Evolutionary conservation across 2,329 filamentous ascomycete species (phyloP), one percentile per base, ranked within the genome.

Genomic region (Gnomoniopsis sp.): DNA sequence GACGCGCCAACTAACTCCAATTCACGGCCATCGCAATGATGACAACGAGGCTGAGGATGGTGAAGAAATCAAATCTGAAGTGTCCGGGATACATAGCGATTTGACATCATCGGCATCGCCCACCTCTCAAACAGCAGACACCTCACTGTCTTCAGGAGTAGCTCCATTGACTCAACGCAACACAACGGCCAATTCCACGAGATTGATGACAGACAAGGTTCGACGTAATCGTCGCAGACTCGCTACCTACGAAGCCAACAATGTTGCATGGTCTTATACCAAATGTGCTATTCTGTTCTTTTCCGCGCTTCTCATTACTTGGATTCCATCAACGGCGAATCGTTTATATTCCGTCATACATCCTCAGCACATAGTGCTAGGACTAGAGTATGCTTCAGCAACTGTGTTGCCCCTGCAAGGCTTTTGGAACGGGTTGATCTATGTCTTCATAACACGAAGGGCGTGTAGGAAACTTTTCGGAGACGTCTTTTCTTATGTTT

Each of bases 351-450:
- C 85, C 2, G 77, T 92, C 17, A 77, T 86, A 8, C 77, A 88
- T 66, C 75, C 79, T 0, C 72, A 81, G 30, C 59, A 78, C 3
- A 72, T 80, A 0, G 80, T 77, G 6, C 79, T 86, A 26, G 75
- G 79, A 0, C 81, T 95, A 22, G 86, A 90, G 66, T 85, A 88
- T 63, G 82, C 87, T 63, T 87, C 88, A 22, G 86, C 88, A 0
- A 80, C 91, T 47, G 90, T 95, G 1, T 79, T 96, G 12, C 90
- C 91, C 0, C 79, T 92, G 0, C 91, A 96, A 69, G 91, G 91
- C 0, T 89, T 93, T 66, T 95, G 90, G 90, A 96, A 96, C 69
- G 83, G 87, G 19, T 71, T 89, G 58, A 91, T 96, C 64, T 96
- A 95, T 72, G 74, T 85, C 15, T 79, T 83, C 14, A 90, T 88